These are phyloP conservation scores for Fusarium pininemorale DNA, from an alignment of 2,329 filamentous ascomycete genomes.

Conservation along the genomic window DNA sequence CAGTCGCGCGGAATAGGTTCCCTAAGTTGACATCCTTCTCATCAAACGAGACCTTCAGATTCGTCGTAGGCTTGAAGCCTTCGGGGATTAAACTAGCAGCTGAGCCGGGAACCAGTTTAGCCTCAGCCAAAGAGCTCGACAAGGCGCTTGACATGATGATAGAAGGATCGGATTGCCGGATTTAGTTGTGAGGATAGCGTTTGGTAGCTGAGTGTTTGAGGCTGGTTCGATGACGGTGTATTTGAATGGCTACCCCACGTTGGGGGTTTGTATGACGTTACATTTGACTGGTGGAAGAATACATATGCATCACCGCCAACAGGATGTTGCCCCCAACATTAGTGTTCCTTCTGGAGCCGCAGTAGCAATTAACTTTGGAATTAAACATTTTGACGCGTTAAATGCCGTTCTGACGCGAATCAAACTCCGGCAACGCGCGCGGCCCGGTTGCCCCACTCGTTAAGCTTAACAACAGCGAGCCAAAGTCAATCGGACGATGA, in stretches of 20 bases:
- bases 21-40: conserved; percentile 49
- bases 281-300: conserved; percentile 35
- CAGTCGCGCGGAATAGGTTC: conserved; percentile 52
- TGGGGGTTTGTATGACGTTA: conserved; percentile 21
- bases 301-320: background rate
- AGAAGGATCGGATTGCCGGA: background rate
- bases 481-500: background rate
- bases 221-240: conserved; percentile 24
- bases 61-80: conserved; percentile 53
- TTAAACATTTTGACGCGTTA: background rate
- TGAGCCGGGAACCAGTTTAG: conserved; percentile 52
- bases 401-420: background rate
- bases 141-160: conserved; percentile 37
- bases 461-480: background rate
- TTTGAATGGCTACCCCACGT: conserved; percentile 32
- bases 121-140: conserved; percentile 46
- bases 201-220: background rate
- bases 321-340: conserved; percentile 7
- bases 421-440: background rate
- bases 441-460: background rate
- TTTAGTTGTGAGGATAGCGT: background rate
- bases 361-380: background rate
- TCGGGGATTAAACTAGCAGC: conserved; percentile 53
- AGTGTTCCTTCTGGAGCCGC: background rate
- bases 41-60: conserved; percentile 50